Evolutionary conservation across 2,329 filamentous ascomycete species (phyloP).

Genomic region (Aphanoascus verrucosus): DNA sequence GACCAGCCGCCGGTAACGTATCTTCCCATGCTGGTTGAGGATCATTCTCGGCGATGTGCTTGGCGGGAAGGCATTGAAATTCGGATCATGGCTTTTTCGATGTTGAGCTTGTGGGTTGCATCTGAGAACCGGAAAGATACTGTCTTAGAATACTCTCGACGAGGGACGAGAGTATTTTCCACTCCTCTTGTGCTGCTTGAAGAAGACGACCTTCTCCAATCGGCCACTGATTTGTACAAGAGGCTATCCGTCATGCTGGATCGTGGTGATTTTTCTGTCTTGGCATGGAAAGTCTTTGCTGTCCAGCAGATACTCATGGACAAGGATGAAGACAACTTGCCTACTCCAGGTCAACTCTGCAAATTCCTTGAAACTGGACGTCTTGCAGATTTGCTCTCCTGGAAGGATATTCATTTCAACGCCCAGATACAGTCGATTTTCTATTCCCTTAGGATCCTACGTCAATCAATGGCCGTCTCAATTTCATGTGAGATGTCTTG

Average conservation of each 20-base stretch:
- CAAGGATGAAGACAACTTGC: slow-evolving; percentile 14
- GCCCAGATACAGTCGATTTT: slow-evolving; percentile 51
- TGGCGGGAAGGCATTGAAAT: slow-evolving; percentile 46
- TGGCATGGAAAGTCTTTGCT: slow-evolving; percentile 29
- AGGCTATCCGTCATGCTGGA: slow-evolving; percentile 18
- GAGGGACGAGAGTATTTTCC: slow-evolving; percentile 27
- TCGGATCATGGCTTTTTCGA: slow-evolving; percentile 46
- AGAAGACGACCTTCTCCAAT: slow-evolving; percentile 16
- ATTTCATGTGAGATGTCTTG: slow-evolving; percentile 16
- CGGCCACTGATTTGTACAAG: slow-evolving; percentile 18
- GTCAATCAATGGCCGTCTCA: slow-evolving; percentile 40
- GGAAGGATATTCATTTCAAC: slow-evolving; percentile 51
- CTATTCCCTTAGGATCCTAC: slow-evolving; percentile 53
- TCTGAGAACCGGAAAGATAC: slow-evolving; percentile 15
- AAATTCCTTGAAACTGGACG: slow-evolving; percentile 25
- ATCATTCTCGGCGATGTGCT: slow-evolving; percentile 44
- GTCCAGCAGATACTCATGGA: slow-evolving; percentile 24
- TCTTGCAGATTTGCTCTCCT: slow-evolving; percentile 34
- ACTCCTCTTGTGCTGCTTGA: slow-evolving; percentile 22
- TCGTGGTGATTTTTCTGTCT: slow-evolving; percentile 4
- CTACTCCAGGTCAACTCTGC: slow-evolving; percentile 18
- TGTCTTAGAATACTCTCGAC: slow-evolving; percentile 29
- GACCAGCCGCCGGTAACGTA: slow-evolving; percentile 42
- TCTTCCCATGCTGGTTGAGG: slow-evolving; percentile 53
- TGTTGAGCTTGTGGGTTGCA: slow-evolving; percentile 35